Base-by-base conservation (phyloP, 1,284 basidiomycete genomes). In the Veloboletus limbatus region DNA sequence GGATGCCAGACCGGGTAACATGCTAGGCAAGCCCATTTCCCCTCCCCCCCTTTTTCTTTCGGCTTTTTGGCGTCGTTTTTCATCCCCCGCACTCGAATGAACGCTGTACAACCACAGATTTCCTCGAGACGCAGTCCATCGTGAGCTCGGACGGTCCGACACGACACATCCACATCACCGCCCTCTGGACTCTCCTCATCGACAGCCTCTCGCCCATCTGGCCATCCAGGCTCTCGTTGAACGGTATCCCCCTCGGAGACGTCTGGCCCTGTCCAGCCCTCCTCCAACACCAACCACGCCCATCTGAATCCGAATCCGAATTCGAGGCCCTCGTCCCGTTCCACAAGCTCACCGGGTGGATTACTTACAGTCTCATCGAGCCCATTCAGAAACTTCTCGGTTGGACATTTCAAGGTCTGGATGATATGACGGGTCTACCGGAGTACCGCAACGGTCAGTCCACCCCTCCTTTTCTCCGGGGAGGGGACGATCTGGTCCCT, bases 261-360 rank as follows among this genome's bases (percentile, higher is more conserved):
- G 92, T 93, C 35, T 97, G 94, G 94, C 85, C 84, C 6, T 92
- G 88, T 55, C 66, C 76, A 3, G 76, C 79, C 2, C 74, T 88
- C 38, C 68, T 66, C 4, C 39, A n/a, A n/a, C n/a, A n/a, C n/a
- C n/a, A n/a, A n/a, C n/a, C n/a, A n/a, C n/a, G n/a, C n/a, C n/a
- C n/a, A n/a, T n/a, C 46, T 61, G 3, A 55, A 13, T 54, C 57
- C 21, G 76, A 82, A 55, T 32, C 17, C 18, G 39, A 82, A 54
- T 30, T 26, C 16, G 53, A 44, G 6, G 75, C 83, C 49, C 73
- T 92, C 31, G 92, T 97, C 3, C 89, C 92, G 0, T 98, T 97
- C 75, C 95, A 98, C 72, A 98, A 97, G 65, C 77, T 98, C 39
- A 91, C 90, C 0, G 89, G 92, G 53, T 98, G 96, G 95, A 77